A percentile compares a stretch with the other conserved stretches of the same genome.
These are phyloP conservation scores for Colletotrichum brevisporum DNA, from an alignment of 2,329 filamentous ascomycete genomes.

Conservation along the genomic window DNA sequence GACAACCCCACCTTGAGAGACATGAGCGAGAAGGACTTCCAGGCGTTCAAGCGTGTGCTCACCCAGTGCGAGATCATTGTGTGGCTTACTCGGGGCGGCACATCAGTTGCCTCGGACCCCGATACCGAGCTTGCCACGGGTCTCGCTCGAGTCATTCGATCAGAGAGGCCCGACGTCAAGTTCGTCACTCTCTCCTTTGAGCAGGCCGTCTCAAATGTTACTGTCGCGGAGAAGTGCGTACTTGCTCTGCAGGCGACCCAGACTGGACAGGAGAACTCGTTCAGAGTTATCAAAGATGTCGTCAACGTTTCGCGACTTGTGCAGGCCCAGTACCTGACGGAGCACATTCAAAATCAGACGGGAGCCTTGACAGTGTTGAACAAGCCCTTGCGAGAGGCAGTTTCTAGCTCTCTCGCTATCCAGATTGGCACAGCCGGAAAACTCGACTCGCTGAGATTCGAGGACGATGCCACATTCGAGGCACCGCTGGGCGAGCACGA, in stretches of 20 bases:
- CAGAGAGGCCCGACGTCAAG: constrained; percentile 40
- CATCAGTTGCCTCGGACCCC: constrained; percentile 33
- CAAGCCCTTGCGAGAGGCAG: not conserved
- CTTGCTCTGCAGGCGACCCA: not conserved
- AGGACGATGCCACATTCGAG: constrained; percentile 43
- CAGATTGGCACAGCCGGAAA: constrained; percentile 48
- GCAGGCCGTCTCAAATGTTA: constrained; percentile 1
- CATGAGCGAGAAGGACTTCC: constrained; percentile 41
- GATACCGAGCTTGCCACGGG: constrained; percentile 44
- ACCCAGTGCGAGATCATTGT: constrained; percentile 38
- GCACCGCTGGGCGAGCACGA: constrained; percentile 50
- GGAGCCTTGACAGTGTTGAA: constrained; percentile 19
- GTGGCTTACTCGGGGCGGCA: constrained; percentile 33
- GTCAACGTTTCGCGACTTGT: constrained; percentile 30
- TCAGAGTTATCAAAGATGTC: constrained; percentile 8
- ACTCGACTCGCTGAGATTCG: constrained; percentile 46
- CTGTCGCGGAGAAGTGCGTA: constrained; percentile 27
- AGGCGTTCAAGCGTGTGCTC: constrained; percentile 43
- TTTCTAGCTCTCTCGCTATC: constrained; percentile 47
- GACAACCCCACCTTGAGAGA: constrained; percentile 41
- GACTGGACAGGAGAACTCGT: constrained; percentile 14
- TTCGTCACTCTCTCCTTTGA: constrained; percentile 44
- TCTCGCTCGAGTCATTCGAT: constrained; percentile 43
- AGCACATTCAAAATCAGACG: constrained; percentile 39
- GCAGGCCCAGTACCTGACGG: constrained; percentile 25